A percentile compares a stretch with the other conserved stretches of the same genome.
These are phyloP conservation scores for Sungouiella thailandica DNA, from an alignment of 805 yeast species.

Conservation along the genomic window DNA sequence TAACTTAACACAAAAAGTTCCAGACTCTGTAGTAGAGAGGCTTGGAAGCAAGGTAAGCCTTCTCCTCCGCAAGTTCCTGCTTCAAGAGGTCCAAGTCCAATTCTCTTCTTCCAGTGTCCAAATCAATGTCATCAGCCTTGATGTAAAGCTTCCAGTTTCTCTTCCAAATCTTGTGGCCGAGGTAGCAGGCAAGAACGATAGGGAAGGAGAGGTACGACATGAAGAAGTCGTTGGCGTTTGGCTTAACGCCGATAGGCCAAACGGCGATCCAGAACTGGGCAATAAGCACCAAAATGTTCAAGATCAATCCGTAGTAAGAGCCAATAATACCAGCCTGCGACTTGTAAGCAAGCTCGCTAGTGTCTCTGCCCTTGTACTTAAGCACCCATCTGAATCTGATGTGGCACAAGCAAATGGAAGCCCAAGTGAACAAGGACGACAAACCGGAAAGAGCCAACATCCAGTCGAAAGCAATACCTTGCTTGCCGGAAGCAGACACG, in stretches of 20 bases:
- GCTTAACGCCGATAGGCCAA: conserved; percentile 46
- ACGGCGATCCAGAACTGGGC: conserved; percentile 67
- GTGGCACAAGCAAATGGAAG: conserved; percentile 22
- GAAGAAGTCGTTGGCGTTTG: conserved; percentile 44
- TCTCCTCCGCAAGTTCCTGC: conserved; percentile 52
- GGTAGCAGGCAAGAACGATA: conserved; percentile 51
- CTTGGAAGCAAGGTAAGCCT: conserved; percentile 41
- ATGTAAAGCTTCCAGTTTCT: conserved; percentile 27
- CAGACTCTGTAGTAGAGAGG: conserved; percentile 48
- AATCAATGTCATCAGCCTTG: conserved; percentile 29
- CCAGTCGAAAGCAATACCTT: conserved; percentile 22
- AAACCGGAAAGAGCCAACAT: conserved; percentile 23
- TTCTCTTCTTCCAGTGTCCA: conserved; percentile 37
- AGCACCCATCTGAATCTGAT: conserved; percentile 24
- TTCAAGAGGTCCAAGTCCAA: conserved; percentile 34
- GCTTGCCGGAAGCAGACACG: conserved; percentile 40
- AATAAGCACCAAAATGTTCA: conserved; percentile 46
- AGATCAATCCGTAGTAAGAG: conserved; percentile 45
- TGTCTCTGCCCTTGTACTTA: conserved; percentile 17
- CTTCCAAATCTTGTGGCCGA: conserved; percentile 54
- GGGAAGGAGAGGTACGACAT: conserved; percentile 61
- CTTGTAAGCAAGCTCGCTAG: conserved; percentile 46
- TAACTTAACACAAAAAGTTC: conserved; percentile 49
- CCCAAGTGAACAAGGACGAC: conserved; percentile 26
- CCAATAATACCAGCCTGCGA: conserved; percentile 52